phyloP scores from a whole-genome alignment of 768 basidiomycete genomes.

The Psilocybe sp. region DNA sequence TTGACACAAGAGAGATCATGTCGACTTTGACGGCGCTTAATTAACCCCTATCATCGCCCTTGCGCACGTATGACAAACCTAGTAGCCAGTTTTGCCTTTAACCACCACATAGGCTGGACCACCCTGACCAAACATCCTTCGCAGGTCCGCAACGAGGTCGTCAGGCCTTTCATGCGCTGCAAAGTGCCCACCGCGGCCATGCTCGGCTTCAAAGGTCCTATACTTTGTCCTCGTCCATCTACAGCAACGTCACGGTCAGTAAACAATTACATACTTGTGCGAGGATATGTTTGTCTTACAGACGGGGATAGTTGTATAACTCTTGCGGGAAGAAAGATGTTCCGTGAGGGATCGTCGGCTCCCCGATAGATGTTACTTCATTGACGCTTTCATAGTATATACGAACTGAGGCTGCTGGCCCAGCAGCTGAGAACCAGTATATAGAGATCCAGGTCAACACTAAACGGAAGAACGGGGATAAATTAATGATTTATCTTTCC shows the following conservation, averaged over 20 bases:
- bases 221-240: conserved; percentile 41
- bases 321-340: conserved; percentile 55
- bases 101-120: conserved; percentile 48
- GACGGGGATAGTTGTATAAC: conserved; percentile 25
- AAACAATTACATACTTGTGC: no score
- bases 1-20: no score
- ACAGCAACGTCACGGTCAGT: no score
- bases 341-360: conserved; percentile 40
- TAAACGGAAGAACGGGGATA: conserved; percentile 13
- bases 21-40: no score
- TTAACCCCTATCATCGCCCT: no score
- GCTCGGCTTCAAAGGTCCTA: conserved; percentile 44
- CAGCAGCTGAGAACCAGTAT: conserved; percentile 56
- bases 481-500: not conserved
- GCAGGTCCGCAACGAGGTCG: conserved; percentile 44
- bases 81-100: conserved; percentile 39
- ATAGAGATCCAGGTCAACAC: conserved; percentile 61
- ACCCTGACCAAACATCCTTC: conserved; percentile 52
- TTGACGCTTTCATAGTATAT: conserved; percentile 53
- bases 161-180: conserved; percentile 49
- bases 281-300: conserved; percentile 25
- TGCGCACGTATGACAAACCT: no score
- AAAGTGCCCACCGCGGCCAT: conserved; percentile 54
- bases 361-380: conserved; percentile 9
- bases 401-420: conserved; percentile 54